Base-by-base conservation (phyloP, 1,284 basidiomycete genomes). In the Stygiomarasmius scandens region DNA sequence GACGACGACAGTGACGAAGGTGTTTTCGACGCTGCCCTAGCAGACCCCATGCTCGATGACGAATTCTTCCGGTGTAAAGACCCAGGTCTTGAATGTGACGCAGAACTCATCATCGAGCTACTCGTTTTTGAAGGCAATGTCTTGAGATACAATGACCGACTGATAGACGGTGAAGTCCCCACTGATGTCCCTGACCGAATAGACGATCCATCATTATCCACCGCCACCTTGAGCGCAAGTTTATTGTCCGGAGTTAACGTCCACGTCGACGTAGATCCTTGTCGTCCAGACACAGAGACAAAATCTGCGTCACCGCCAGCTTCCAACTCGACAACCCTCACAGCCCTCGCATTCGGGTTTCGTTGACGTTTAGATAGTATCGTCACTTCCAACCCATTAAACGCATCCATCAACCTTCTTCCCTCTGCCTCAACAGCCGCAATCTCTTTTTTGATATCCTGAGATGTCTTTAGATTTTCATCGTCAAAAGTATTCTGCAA, bases 341-440 rank as follows among this genome's bases (percentile, higher is more conserved):
- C 34, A 47, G 38, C 52, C 27, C 56, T 57, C 38, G n/a, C 52
- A 24, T 38, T 64, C 23, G 63, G 66, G 29, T 64, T 64, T 49
- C 78, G 69, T 56, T 80, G 80, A 49, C 74, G 69, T 62, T 83
- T 79, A 3, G 86, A 85, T 53, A 89, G 70, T 14, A 85, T 80
- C 44, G 81, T 87, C 54, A 90, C 74, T 68, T 91, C 89, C 43
- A 91, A 74, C 14, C 87, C 89, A 63, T 85, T 87, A 68, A 91
- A 90, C 3, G 88, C 87, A 66, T 90, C 88, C 68, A 90, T 79
- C 44, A 91, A 69, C 52, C 86, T 76, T 59, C 78, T 78, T 14
- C 82, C 83, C 67, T 91, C 89, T 29, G 83, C 82, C 68, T 90
- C 89, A 46, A 90, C 80, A 4, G 76, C 71, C 59, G 80, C 74